Evolutionary conservation across 768 basidiomycete species (phyloP), one percentile per base, ranked within the genome.

Genomic region (Kockovaella imperatae): DNA sequence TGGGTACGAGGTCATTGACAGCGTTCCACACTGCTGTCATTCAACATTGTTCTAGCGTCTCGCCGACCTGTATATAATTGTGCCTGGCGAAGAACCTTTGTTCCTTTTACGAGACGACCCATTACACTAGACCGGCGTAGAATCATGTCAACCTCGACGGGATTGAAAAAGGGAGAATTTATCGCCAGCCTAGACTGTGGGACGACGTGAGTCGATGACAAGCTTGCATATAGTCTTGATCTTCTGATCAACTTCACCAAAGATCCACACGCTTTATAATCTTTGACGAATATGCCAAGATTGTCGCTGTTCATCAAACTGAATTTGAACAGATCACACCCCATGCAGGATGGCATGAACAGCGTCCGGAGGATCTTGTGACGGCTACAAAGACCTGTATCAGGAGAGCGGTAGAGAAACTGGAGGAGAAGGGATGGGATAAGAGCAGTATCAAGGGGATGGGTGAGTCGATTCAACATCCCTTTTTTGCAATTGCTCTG

Each of bases 271-370:
- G 90, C 42, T 93, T 91, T 72, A 88, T 95, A 60, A 73, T 95
- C 49, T 93, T 95, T 64, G 83, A 95, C 75, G 76, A 82, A 61
- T 73, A 84, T 61, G 90, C 91, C 21, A 78, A 89, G 62, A 86
- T 95, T 59, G 74, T 96, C 49, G 84, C 85, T 3, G 81, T 88
- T 70, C 81, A 87, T 64, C 93, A 97, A 72, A 75, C 82, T 11
- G 93, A 97, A 71, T 96, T 96, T 68, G 81, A 87, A 38, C 91
- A 96, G 66, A 88, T 91, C 71, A 88, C 88, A 62, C 86, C 86
- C 3, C 77, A 86, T 65, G 86, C 90, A 2, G 87, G 87, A 82
- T 96, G 91, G 91, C 93, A 96, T 68, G 89, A 91, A 54, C 95
- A 97, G 70, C 84, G 93, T 66, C 81, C 87, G 0, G 74, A 77